Evolutionary conservation across 257 asterid species (phyloP).

Genomic region (Handroanthus guayacan): DNA sequence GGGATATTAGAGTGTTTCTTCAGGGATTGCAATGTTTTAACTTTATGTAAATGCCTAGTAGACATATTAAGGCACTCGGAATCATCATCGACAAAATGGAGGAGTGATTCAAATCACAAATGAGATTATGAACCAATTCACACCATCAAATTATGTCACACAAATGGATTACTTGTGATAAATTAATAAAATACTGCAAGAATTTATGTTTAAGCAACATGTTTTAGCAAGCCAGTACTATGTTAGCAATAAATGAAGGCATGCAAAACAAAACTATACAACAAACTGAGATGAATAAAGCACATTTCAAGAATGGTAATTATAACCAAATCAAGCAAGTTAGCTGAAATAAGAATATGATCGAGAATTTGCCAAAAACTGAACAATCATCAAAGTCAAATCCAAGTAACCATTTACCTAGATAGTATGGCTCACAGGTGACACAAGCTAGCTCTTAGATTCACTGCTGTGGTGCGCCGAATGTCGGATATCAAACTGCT

Average conservation of each 20-base stretch:
- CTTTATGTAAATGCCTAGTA: neutral
- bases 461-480: conserved; percentile 45
- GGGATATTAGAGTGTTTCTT: neutral
- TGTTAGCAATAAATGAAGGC: neutral
- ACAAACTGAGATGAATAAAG: no score
- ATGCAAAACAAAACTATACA: neutral
- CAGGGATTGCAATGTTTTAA: conserved; percentile 4
- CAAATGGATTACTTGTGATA: neutral
- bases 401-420: conserved; percentile 47
- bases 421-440: conserved; percentile 39
- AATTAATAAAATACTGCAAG: neutral
- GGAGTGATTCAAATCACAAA: neutral
- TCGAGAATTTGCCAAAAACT: neutral
- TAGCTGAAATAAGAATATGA: conserved; percentile 6
- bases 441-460: conserved; percentile 55
- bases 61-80: neutral
- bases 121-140: neutral
- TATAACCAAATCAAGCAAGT: conserved; percentile 26
- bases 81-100: neutral
- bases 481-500: conserved; percentile 83
- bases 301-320: conserved; percentile 12
- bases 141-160: neutral
- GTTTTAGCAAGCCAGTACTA: neutral
- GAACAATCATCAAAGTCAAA: conserved; percentile 24
- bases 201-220: neutral